phyloP scores from a whole-genome alignment of 805 yeast species.

The Spathaspora girioi region DNA sequence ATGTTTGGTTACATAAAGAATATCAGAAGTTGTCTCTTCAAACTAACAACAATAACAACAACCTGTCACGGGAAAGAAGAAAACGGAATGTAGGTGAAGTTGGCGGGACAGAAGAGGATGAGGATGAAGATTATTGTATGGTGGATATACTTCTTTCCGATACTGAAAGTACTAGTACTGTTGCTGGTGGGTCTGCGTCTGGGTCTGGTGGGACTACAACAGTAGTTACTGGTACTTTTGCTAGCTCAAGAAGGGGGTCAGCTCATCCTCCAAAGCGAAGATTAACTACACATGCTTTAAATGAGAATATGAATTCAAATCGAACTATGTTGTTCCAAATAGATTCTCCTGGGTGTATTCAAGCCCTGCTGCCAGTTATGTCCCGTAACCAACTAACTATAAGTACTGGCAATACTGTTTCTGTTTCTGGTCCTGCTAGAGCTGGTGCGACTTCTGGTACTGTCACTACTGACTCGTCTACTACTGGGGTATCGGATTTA shows the following conservation, averaged over 20 bases:
- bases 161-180: constrained; percentile 23
- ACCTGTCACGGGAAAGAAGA: constrained; percentile 21
- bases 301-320: constrained; percentile 3
- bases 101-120: constrained; percentile 13
- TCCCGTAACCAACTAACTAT: no score
- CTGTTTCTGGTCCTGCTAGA: no score
- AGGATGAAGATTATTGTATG: neutral
- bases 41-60: constrained; percentile 3
- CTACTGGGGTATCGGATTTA: no score
- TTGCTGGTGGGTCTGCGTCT: constrained; percentile 14
- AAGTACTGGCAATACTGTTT: no score
- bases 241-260: constrained; percentile 13
- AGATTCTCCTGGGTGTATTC: constrained; percentile 7
- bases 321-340: constrained; percentile 2
- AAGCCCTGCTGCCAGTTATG: neutral
- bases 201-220: constrained; percentile 9
- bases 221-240: constrained; percentile 1
- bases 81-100: constrained; percentile 16
- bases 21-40: constrained; percentile 22
- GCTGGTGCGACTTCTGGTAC: no score
- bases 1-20: constrained; percentile 27
- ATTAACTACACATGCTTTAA: constrained; percentile 12
- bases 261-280: constrained; percentile 40
- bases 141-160: constrained; percentile 32
- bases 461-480: no score